These are phyloP conservation scores for Botrytis fragariae DNA, from an alignment of 2,329 filamentous ascomycete genomes.

Conservation along the genomic window DNA sequence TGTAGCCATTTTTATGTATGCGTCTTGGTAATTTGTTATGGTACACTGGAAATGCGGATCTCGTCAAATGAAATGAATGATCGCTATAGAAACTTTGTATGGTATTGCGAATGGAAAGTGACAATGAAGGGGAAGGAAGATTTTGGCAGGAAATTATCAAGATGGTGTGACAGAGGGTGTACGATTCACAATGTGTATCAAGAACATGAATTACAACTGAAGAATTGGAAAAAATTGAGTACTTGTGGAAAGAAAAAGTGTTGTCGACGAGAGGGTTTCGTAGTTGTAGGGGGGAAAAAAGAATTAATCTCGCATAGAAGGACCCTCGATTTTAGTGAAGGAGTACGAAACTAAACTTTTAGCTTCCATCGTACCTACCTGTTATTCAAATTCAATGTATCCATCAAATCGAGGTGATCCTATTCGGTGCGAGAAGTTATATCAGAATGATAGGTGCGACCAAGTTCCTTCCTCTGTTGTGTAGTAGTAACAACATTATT, in stretches of 20 bases:
- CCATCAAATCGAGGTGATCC: neutral
- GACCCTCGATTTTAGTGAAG: neutral
- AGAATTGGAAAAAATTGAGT: neutral
- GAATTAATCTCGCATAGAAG: neutral
- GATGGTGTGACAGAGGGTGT: neutral
- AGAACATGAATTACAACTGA: neutral
- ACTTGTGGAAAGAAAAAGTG: neutral
- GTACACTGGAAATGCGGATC: neutral
- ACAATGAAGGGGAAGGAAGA: neutral
- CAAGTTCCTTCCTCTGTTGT: neutral
- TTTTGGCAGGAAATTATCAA: neutral
- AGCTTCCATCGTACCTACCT: neutral
- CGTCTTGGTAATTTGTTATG: neutral
- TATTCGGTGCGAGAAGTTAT: neutral
- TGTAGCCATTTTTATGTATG: constrained; percentile 13
- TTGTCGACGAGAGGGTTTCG: neutral
- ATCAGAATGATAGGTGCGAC: neutral
- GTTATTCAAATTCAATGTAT: neutral
- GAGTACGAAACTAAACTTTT: neutral
- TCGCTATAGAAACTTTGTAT: neutral
- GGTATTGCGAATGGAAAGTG: neutral
- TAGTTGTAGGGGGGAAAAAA: neutral
- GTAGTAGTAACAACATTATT: neutral
- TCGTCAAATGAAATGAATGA: no score
- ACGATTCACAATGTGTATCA: neutral